Base-by-base conservation (phyloP, 352 stramenopile genomes). In the Phytophthora agathidicida region DNA sequence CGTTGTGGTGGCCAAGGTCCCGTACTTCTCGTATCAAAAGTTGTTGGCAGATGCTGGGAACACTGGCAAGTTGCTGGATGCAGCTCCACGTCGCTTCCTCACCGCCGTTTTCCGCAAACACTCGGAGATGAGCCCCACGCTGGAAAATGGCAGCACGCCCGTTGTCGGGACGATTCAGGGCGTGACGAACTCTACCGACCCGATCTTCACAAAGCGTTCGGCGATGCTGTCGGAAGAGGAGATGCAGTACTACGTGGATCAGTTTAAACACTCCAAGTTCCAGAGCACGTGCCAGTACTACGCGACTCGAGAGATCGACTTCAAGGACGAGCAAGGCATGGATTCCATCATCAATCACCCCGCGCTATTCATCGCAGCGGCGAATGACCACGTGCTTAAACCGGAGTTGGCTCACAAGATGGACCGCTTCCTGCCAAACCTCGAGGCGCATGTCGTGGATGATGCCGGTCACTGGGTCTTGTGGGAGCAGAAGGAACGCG, bases 1-100 rank as follows among this genome's bases (percentile, higher is more conserved):
- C 28, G 61, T 61, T 9, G 46, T 81, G 7, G 68, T 89, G 7
- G 66, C 82, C 26, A 64, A 72, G 14, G 32, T 82, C 37, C 80
- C 78, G 38, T 60, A 75, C 53, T 89, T 93, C 44, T 64, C 68
- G 27, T 93, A 93, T 71, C 77, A 89, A 32, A 80, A 83, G 30
- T 39, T 91, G 19, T 44, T 88, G 23, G 67, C 69, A 0, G 64
- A 87, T 33, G 61, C 73, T 26, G 68, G 65, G 11, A 58, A 65
- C 42, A 76, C 75, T 9, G 75, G 64, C 38, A 65, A 69, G 33
- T 65, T 70, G 39, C 51, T 86, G 11, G 71, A 88, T 38, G 23
- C 59, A 16, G 53, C 68, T 16, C 67, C 77, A 2, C 62, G 75
- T 33, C 77, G 75, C 2, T 77, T 88, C 17, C 77, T 88, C 65